Conservation (phyloP, 495 filamentous ascomycete genomes). For the Xylaria scruposa region DNA sequence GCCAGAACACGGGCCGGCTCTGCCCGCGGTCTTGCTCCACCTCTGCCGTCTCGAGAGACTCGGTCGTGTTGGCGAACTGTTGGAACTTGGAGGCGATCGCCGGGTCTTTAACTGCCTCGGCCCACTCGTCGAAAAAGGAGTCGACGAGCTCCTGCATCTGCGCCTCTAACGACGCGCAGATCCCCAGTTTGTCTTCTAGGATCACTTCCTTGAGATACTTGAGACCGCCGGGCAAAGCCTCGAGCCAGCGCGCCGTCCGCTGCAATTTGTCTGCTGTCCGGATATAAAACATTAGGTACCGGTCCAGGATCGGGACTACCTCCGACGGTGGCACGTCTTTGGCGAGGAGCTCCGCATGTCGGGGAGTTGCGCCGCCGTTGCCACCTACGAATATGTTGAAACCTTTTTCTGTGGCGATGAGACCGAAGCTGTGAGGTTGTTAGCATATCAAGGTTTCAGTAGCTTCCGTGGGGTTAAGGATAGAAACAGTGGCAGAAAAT, state of each 20-base stretch:
- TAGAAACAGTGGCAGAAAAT: neutral
- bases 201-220: constrained; percentile 84
- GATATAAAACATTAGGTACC: constrained; percentile 96
- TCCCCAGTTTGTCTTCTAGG: constrained; percentile 87
- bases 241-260: constrained; percentile 92
- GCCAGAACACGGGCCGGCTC: constrained; percentile 82
- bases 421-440: constrained; percentile 70
- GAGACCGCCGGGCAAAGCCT: constrained; percentile 86
- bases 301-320: constrained; percentile 85
- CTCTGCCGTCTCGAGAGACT: constrained; percentile 74
- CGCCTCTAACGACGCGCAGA: constrained; percentile 81
- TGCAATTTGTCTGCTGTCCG: constrained; percentile 95
- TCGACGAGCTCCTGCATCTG: constrained; percentile 91
- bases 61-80: constrained; percentile 88
- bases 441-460: neutral
- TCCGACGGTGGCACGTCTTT: constrained; percentile 90
- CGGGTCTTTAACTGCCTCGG: constrained; percentile 77
- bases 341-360: constrained; percentile 85
- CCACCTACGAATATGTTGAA: constrained; percentile 95
- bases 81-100: constrained; percentile 73
- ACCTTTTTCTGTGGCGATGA: constrained; percentile 93
- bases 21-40: constrained; percentile 77
- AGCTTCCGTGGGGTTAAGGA: neutral
- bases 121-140: constrained; percentile 96
- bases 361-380: constrained; percentile 89